Evolutionary conservation across 306 rosid species (phyloP).

Genomic region (Medicago arabica): DNA sequence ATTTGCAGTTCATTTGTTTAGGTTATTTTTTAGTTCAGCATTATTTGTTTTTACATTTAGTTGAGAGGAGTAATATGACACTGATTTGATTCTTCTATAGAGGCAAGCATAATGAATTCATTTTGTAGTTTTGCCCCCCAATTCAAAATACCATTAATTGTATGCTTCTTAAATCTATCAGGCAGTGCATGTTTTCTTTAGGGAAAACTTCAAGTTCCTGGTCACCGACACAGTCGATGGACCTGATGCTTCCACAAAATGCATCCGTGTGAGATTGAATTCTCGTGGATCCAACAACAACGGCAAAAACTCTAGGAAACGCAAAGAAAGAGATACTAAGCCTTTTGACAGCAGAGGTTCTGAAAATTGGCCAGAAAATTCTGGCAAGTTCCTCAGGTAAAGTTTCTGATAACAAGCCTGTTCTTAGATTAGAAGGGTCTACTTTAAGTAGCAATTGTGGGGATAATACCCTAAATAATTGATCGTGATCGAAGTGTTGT

Average conservation of each 20-base stretch:
- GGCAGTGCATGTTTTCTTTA: slow-evolving; percentile 88
- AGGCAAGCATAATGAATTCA: slow-evolving; percentile 33
- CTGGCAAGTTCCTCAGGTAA: slow-evolving; percentile 86
- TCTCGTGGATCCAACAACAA: slow-evolving; percentile 57
- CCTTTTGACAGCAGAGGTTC: slow-evolving; percentile 97
- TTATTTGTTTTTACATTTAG: slow-evolving; percentile 17
- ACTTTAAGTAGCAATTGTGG: background rate
- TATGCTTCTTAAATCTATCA: slow-evolving; percentile 49
- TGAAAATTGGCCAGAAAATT: slow-evolving; percentile 76
- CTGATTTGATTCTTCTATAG: slow-evolving; percentile 7
- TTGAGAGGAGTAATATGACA: slow-evolving; percentile 7
- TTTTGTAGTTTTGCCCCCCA: slow-evolving; percentile 15
- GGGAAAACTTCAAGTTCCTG: slow-evolving; percentile 85
- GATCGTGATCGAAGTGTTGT: background rate
- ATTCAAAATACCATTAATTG: background rate
- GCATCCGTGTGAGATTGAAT: slow-evolving; percentile 85
- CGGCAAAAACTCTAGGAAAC: slow-evolving; percentile 72
- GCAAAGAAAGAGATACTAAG: slow-evolving; percentile 79
- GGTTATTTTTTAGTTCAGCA: background rate
- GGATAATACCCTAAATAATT: slow-evolving; percentile 16
- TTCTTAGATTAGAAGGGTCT: slow-evolving; percentile 17
- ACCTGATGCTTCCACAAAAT: slow-evolving; percentile 86
- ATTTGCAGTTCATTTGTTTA: slow-evolving; percentile 19
- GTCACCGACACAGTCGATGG: slow-evolving; percentile 89
- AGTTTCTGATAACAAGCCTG: background rate